These are phyloP conservation scores for Talaromyces wortmannii DNA, from an alignment of 495 filamentous ascomycete species.

Conservation along the genomic window DNA sequence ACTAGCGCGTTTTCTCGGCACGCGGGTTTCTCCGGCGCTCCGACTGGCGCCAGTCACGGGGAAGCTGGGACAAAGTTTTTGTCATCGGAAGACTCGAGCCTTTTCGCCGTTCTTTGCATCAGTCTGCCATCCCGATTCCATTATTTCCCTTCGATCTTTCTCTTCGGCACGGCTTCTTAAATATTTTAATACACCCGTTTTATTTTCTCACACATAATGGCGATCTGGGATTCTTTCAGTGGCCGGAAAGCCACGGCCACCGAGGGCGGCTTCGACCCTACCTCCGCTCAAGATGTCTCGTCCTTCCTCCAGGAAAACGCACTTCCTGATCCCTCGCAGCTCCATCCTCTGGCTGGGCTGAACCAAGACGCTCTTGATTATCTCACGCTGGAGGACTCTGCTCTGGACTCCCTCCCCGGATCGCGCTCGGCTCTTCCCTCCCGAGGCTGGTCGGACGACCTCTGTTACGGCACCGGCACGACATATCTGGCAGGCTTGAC, in stretches of 20 bases:
- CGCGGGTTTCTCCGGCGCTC: conserved; percentile 1
- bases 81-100: neutral
- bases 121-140: too few relatives aligned
- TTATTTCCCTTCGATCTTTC: neutral
- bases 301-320: conserved; percentile 67
- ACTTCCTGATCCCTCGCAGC: conserved; percentile 72
- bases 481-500: conserved; percentile 83
- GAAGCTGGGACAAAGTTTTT: conserved; percentile 2
- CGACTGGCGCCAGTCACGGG: neutral
- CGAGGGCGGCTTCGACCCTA: conserved; percentile 58
- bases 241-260: conserved; percentile 68
- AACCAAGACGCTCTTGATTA: conserved; percentile 91
- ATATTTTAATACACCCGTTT: neutral
- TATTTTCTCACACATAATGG: conserved; percentile 41
- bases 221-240: conserved; percentile 82
- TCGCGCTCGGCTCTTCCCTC: conserved; percentile 81
- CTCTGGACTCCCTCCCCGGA: conserved; percentile 83
- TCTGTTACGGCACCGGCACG: conserved; percentile 94
- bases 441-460: conserved; percentile 93
- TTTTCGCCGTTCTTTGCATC: too few relatives aligned
- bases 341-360: conserved; percentile 92
- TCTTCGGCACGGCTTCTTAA: neutral
- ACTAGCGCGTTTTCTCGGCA: conserved; percentile 1
- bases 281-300: conserved; percentile 67
- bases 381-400: conserved; percentile 84